Evolutionary conservation across 2,329 filamentous ascomycete species (phyloP), one percentile per base, ranked within the genome.

Genomic region (Scorias spongiosa): DNA sequence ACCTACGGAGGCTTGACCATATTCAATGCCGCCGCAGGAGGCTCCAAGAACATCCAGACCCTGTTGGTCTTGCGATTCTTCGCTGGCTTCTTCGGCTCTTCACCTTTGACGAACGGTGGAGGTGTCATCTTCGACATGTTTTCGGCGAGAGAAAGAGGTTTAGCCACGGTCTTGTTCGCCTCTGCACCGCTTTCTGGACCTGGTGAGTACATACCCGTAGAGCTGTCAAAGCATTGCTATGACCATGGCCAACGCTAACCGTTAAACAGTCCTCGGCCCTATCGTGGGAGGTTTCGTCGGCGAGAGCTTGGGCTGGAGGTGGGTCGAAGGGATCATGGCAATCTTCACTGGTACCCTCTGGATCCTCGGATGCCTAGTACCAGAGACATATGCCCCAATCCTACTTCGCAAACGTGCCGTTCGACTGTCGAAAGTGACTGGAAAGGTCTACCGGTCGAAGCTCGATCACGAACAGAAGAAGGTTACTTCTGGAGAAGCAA

Each of bases 111-210:
- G 6, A 68, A 68, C 45, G 63, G 65, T 29, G 66, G 66, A 11
- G 68, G 67, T 47, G 65, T 67, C 29, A 66, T 69, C 39, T 65
- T 66, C 11, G 66, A 69, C 48, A 66, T 68, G 53, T 70, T 68
- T 42, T 46, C 59, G 1, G 62, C 66, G 1, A 55, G 56, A 12
- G 50, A 66, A 48, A 53, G 65, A 43, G 65, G 66, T 46, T 46
- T 70, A 37, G 80, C 79, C 0, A 71, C 78, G 49, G 72, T 74
- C 14, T 55, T 81, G 28, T 85, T 83, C 53, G 75, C 79, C 4
- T 69, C 76, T 12, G 77, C 78, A 7, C 80, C 80, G 1, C 82
- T 81, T 57, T 65, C 84, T 44, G 80, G 80, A 1, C 78, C 80
- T 0, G 72, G 32, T 36, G 15, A 36, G 20, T 26, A 26, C 4